Percentiles rank a stretch among this genome's conserved stretches.
Conservation (phyloP, 139 green algal species). For the Microglena sp. region DNA sequence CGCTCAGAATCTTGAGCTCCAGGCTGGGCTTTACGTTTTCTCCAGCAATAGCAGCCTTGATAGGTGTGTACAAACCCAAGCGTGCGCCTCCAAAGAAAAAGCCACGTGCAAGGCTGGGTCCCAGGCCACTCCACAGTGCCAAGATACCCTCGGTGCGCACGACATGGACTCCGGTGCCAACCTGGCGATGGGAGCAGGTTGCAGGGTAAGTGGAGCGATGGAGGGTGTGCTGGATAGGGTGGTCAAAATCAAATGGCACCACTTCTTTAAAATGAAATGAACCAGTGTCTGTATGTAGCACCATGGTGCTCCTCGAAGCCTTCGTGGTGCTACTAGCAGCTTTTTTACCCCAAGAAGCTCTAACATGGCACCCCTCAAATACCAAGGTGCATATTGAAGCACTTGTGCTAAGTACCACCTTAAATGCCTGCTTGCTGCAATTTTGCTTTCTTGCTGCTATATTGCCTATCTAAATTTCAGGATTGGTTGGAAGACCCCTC, state of each 20-base stretch:
- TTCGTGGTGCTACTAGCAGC: too few species aligned
- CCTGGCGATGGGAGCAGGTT: conserved; percentile 13
- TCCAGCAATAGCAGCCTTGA: conserved; percentile 35
- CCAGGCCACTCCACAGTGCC: conserved; percentile 48
- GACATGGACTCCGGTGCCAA: conserved; percentile 35
- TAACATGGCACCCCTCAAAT: too few species aligned
- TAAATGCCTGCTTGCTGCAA: too few species aligned
- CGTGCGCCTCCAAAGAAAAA: conserved; percentile 53
- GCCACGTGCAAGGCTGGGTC: conserved; percentile 42
- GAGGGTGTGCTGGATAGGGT: not conserved
- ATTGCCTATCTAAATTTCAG: too few species aligned
- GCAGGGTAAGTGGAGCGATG: not conserved
- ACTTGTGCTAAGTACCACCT: too few species aligned
- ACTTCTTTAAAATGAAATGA: not conserved
- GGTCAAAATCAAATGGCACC: not conserved
- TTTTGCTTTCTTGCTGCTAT: too few species aligned
- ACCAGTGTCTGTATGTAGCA: not conserved
- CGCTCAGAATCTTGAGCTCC: conserved; percentile 44
- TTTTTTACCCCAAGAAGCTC: too few species aligned
- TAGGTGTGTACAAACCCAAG: conserved; percentile 72
- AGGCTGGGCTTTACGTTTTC: conserved; percentile 14
- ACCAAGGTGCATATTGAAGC: too few species aligned
- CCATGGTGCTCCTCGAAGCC: too few species aligned
- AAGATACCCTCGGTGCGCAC: conserved; percentile 43
- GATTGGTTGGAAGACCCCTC: too few species aligned